Percentiles rank a stretch among this genome's conserved stretches.
Evolutionary conservation across 768 basidiomycete genomes (phyloP).

Genomic region (Pleurotus eryngii): DNA sequence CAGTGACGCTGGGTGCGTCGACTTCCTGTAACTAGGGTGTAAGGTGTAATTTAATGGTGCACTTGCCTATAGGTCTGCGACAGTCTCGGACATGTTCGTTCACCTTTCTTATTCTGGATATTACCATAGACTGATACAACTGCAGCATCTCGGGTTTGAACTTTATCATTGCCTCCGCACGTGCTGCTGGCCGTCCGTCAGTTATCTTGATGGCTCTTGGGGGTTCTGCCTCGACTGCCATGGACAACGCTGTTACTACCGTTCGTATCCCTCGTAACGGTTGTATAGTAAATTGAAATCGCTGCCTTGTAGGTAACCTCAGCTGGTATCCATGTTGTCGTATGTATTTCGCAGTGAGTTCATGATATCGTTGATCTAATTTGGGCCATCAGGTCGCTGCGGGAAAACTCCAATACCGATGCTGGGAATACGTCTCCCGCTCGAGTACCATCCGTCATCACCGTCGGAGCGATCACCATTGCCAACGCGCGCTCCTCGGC

Average conservation of each 20-base stretch:
- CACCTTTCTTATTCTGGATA: not conserved
- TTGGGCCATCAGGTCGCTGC: conserved; percentile 22
- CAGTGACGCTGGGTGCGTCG: conserved; percentile 26
- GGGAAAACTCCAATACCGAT: conserved; percentile 29
- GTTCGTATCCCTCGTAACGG: conserved; percentile 7
- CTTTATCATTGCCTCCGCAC: conserved; percentile 22
- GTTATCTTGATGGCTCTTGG: conserved; percentile 35
- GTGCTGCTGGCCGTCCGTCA: conserved; percentile 22
- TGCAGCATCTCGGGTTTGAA: conserved; percentile 25
- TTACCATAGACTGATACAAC: not conserved
- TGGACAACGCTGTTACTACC: conserved; percentile 29
- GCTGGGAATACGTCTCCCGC: conserved; percentile 32
- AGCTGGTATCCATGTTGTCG: conserved; percentile 28
- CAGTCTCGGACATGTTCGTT: conserved; percentile 23
- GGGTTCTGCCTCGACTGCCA: conserved; percentile 19
- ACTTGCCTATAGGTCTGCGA: conserved; percentile 1
- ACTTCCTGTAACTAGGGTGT: not conserved
- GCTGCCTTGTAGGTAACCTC: conserved; percentile 19
- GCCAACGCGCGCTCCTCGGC: conserved; percentile 27
- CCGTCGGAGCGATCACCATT: conserved; percentile 37
- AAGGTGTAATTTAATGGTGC: not conserved
- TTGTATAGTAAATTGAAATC: not conserved
- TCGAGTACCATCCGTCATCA: conserved; percentile 28
- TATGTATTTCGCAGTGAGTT: not conserved
- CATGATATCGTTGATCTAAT: not conserved